A percentile compares a stretch with the other conserved stretches of the same genome.
These are phyloP conservation scores for Postia placenta DNA, from an alignment of 768 basidiomycete genomes.

Conservation along the genomic window DNA sequence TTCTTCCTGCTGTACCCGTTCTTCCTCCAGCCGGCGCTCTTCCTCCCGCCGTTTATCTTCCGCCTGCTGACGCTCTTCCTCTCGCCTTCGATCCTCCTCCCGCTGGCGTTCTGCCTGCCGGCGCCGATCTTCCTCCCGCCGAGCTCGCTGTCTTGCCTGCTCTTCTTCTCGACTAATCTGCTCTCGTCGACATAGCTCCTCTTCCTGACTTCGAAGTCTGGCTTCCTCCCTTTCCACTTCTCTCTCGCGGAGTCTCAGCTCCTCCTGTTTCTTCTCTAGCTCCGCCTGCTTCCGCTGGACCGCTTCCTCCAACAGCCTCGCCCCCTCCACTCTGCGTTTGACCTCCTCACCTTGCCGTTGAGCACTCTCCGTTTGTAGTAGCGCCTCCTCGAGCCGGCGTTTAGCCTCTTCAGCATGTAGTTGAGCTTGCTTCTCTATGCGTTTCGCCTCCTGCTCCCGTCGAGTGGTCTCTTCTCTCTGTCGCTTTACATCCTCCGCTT, in stretches of 20 bases:
- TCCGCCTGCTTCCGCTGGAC: slow-evolving; percentile 19
- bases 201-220: slow-evolving; percentile 1
- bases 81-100: slow-evolving; percentile 11
- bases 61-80: slow-evolving; percentile 25
- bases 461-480: slow-evolving; percentile 16
- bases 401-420: slow-evolving; percentile 17
- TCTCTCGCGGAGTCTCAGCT: slow-evolving; percentile 10
- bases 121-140: slow-evolving; percentile 22
- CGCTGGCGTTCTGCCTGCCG: slow-evolving; percentile 15
- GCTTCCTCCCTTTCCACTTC: slow-evolving; percentile 15
- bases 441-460: slow-evolving; percentile 13
- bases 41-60: slow-evolving; percentile 8
- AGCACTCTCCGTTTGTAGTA: slow-evolving; percentile 17
- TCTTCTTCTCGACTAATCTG: slow-evolving; percentile 7
- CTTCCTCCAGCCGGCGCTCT: slow-evolving; percentile 2
- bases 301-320: slow-evolving; percentile 12
- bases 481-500: slow-evolving; percentile 11
- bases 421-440: slow-evolving; percentile 11
- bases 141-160: neutral
- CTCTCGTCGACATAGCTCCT: slow-evolving; percentile 22
- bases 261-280: slow-evolving; percentile 7
- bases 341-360: slow-evolving; percentile 11
- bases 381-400: slow-evolving; percentile 29
- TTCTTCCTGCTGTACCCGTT: slow-evolving; percentile 20
- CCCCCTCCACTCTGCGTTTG: slow-evolving; percentile 12